Evolutionary conservation across 805 yeast genomes (phyloP), one percentile per base, ranked within the genome.

Genomic region (Clavispora fructus): DNA sequence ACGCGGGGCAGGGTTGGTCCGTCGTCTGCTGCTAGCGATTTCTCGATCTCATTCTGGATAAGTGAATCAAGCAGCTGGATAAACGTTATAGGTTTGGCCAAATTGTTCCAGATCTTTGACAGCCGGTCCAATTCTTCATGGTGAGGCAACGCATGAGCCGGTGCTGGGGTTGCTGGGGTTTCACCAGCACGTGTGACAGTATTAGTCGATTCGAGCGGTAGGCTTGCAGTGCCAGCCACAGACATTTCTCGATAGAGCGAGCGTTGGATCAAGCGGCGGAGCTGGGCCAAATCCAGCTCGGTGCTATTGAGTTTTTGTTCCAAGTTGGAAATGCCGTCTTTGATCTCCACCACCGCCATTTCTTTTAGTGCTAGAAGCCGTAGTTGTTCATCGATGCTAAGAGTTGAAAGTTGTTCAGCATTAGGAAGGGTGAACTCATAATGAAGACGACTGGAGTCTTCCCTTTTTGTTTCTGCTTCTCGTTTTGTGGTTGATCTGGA

Each of bases 11-110:
- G 35, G 1, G 17, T 32, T 14, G 35, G 19, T n/a, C 17, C 9
- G 25, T 33, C 39, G 5, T 40, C 42, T 6, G 33, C 35, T 4
- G 43, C 38, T 35, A 41, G 31, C 3, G 43, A 32, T 50, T 75
- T 79, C 52, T 83, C 90, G 46, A 85, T 69, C 59, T 84, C 90
- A 47, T 73, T 77, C 57, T 80, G 87, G 29, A 85, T 66, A 62
- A 82, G 68, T 44, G 77, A 79, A 59, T 85, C 92, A 56, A 85
- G 75, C 50, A 82, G 87, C 53, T 82, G 87, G 40, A 85, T 71
- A 43, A 83, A 68, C 40, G 72, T 77, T 39, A 84, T 67, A 1
- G 89, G 85, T 54, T 77, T 81, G 4, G 80, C 62, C 31, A 67
- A 58, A 48, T 65, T 68, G 55, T 45, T 13, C 59, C 59, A 55